Evolutionary conservation across 345 rosid species (phyloP), one percentile per base, ranked within the genome.

Genomic region (Geranium brycei): DNA sequence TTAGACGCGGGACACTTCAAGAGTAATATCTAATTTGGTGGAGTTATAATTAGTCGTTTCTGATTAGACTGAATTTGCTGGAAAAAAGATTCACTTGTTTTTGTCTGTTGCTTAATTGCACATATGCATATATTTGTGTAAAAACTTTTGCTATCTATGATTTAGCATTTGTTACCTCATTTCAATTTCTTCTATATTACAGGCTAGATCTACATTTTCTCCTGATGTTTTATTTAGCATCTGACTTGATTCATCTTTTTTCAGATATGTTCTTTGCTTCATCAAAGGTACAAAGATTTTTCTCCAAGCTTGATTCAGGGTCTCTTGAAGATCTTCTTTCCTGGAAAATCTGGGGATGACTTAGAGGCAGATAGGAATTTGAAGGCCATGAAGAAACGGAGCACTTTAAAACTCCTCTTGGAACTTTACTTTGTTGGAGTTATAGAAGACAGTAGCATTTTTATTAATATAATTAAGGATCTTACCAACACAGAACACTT

Each of bases 341-440:
- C 92, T 73, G 97, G 95, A 80, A 95, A 95, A 80, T 77, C 97
- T 56, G 86, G 78, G 19, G 96, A 95, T 61, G 97, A 95, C 73
- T 68, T 82, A 66, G 99, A 95, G 47, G 87, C 79, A 8, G 99
- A 95, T 69, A 83, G 73, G 76, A 91, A 84, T 75, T 78, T 81
- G 65, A 95, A 85, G 78, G 95, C 97, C 71, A 88, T 91, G 96
- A 91, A 91, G 72, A 95, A 88, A 66, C 91, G 96, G 70, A 90
- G 99, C 80, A 83, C 91, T 63, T 79, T 95, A 18, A 95, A 91
- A 79, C 83, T 95, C 68, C 86, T 95, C 57, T 66, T 95, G 78
- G 99, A 95, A 75, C 95, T 95, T 61, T 91, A 77, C 80, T 91
- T 87, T 81, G 95, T 88, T 69, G 97, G 99, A 61, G 95, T 91